These are phyloP conservation scores for Nicotiana undulata DNA, from an alignment of 257 asterid genomes.

Conservation along the genomic window DNA sequence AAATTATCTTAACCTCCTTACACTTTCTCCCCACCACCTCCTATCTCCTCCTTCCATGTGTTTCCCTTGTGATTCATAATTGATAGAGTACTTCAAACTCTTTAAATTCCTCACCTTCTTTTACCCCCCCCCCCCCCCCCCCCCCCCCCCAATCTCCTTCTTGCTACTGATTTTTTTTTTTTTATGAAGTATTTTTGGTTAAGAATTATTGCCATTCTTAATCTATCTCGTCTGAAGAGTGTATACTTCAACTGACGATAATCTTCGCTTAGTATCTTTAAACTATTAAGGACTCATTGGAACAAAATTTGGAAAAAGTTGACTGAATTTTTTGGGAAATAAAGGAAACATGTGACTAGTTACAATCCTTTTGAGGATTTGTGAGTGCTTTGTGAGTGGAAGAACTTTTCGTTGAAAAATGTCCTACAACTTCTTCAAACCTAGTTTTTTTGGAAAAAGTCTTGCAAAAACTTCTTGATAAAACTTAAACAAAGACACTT, in stretches of 20 bases:
- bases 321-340: not conserved
- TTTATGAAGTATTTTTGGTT: too few relatives aligned
- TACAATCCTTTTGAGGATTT: not conserved
- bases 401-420: not conserved
- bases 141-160: not conserved
- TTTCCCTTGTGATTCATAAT: not conserved
- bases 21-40: not conserved
- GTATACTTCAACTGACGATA: not conserved
- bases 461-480: not conserved
- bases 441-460: not conserved
- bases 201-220: not conserved
- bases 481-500: not conserved
- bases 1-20: not conserved
- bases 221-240: not conserved
- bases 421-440: not conserved
- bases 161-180: too few relatives aligned
- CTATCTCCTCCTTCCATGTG: not conserved
- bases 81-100: not conserved
- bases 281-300: not conserved
- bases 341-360: not conserved
- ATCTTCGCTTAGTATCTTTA: not conserved
- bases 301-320: not conserved
- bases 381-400: not conserved
- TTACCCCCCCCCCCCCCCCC: not conserved
- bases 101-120: not conserved